Base-by-base conservation (phyloP, 208 protist genomes). In the Leishmania martiniquensis region DNA sequence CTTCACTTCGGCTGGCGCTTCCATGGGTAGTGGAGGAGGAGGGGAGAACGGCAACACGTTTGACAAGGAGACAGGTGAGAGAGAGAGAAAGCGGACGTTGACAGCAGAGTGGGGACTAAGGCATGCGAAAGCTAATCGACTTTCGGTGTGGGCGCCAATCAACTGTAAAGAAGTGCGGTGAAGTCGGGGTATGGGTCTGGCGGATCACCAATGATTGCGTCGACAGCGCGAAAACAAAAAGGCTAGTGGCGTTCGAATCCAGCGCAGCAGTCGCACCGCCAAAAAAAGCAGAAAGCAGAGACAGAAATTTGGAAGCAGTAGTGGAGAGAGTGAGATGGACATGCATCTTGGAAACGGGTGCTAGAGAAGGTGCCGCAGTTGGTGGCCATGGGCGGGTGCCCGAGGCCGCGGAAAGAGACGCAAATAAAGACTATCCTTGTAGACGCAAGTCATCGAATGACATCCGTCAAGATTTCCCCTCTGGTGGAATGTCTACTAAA, bases 21-120 rank as follows among this genome's bases (percentile, higher is more conserved):
- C 20, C 68, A 78, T 85, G 44, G 39, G 59, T 39, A 34, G 32
- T n/a, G n/a, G n/a, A n/a, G n/a, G n/a, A n/a, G n/a, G n/a, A n/a
- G n/a, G n/a, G n/a, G n/a, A n/a, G n/a, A n/a, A n/a, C n/a, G n/a
- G n/a, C n/a, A 29, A 69, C 10, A 47, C 3, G 25, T 12, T 22
- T 6, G 2, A 29, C 5, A 66, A 72, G 57, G 49, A 7, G 62
- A 45, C 72, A 52, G 22, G 29, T 32, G 51, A 20, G 4, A n/a
- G 42, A 44, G 52, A 69, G 12, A 4, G 6, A 20, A 42, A 34
- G 42, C 6, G 32, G 65, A 69, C 29, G 65, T 42, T 17, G 34
- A n/a, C 47, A 69, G 42, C 20, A 51, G 65, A n/a, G n/a, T 12
- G 34, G 6, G 34, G 22, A 69, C 20, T 13, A 44, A 13, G 20